phyloP scores from a whole-genome alignment of 768 basidiomycete genomes.

The Suillus clintonianus region DNA sequence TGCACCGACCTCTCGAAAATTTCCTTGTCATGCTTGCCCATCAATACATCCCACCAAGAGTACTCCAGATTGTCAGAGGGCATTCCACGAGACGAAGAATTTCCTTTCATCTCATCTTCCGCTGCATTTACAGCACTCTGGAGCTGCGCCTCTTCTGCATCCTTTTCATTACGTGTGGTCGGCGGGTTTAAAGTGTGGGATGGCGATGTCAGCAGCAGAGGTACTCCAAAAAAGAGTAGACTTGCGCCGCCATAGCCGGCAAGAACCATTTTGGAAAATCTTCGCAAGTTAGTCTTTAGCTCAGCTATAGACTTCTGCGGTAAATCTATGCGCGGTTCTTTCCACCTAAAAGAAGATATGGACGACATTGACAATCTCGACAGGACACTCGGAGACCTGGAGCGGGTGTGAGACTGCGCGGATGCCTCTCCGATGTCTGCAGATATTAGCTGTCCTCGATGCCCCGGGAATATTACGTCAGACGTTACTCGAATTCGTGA shows the following conservation, averaged over 20 bases:
- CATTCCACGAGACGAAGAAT: slow-evolving; percentile 31
- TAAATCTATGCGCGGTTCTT: slow-evolving; percentile 22
- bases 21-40: slow-evolving; percentile 81
- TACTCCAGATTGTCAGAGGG: slow-evolving; percentile 39
- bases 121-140: slow-evolving; percentile 70
- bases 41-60: slow-evolving; percentile 83
- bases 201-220: slow-evolving; percentile 32
- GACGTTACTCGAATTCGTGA: slow-evolving; percentile 75
- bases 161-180: slow-evolving; percentile 41
- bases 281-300: slow-evolving; percentile 68
- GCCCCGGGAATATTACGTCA: slow-evolving; percentile 67
- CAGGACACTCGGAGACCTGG: slow-evolving; percentile 29
- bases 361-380: slow-evolving; percentile 29
- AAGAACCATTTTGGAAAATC: slow-evolving; percentile 80
- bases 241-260: slow-evolving; percentile 85
- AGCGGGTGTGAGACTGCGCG: slow-evolving; percentile 28
- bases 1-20: slow-evolving; percentile 71
- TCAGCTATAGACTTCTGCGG: slow-evolving; percentile 42
- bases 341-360: slow-evolving; percentile 25
- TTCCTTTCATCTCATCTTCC: slow-evolving; percentile 58
- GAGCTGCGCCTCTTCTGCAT: slow-evolving; percentile 60
- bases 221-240: slow-evolving; percentile 78
- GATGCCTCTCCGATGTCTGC: slow-evolving; percentile 77
- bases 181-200: slow-evolving; percentile 23
- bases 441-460: slow-evolving; percentile 71